Evolutionary conservation across 1,139 yeast genomes (phyloP).

Genomic region (Diutina siamensis): DNA sequence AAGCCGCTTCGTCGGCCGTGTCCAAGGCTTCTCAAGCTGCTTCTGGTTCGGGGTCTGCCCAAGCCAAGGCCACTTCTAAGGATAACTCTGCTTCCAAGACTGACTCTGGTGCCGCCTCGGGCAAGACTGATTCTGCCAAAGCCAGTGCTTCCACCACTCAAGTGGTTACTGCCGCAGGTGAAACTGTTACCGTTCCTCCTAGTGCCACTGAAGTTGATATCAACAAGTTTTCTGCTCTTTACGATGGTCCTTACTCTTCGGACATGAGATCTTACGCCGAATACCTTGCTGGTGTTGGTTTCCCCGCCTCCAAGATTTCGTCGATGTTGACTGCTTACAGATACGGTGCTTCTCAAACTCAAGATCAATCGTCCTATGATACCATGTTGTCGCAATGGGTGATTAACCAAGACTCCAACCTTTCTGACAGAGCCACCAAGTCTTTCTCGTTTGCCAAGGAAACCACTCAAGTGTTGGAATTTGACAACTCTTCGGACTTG

Average conservation of each 20-base stretch:
- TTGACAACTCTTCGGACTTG: neutral
- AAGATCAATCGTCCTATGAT: conserved; percentile 5
- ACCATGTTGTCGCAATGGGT: conserved; percentile 5
- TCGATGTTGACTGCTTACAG: conserved; percentile 5
- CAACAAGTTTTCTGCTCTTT: conserved; percentile 2
- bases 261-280: conserved; percentile 1
- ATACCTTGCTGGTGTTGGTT: conserved; percentile 2
- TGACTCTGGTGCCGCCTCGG: neutral
- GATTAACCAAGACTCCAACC: neutral
- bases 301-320: conserved; percentile 2
- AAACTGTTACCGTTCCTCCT: conserved; percentile 1
- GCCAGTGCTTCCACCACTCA: neutral
- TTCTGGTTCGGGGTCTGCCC: neutral
- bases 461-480: neutral
- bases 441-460: conserved; percentile 1
- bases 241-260: conserved; percentile 5
- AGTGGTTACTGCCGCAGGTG: neutral
- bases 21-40: neutral
- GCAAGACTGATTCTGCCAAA: neutral
- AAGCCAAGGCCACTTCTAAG: neutral
- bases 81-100: neutral
- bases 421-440: conserved; percentile 5
- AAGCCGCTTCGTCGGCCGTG: neutral
- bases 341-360: conserved; percentile 1
- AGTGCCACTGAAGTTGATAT: neutral